Percentiles rank a stretch among this genome's conserved stretches.
Conservation (phyloP, 768 basidiomycete genomes). For the Termitomyces sp. region DNA sequence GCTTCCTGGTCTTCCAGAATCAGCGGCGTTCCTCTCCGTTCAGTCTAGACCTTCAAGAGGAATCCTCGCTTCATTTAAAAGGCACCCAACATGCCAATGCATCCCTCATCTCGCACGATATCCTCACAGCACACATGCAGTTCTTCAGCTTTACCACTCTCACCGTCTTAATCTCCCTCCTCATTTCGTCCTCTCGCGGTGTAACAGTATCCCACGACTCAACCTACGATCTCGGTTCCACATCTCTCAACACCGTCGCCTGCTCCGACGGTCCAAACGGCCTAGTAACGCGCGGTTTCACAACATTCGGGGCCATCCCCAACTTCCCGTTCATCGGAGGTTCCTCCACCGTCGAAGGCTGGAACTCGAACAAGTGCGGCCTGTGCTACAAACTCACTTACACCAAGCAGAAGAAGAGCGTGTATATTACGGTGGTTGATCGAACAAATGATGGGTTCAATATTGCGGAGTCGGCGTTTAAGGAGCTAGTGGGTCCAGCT, state of each 20-base stretch:
- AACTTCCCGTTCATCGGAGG: slow-evolving; percentile 54
- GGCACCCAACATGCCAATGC: too few relatives aligned
- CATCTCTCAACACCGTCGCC: slow-evolving; percentile 34
- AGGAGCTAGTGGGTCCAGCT: slow-evolving; percentile 21
- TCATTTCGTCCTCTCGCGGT: slow-evolving; percentile 6
- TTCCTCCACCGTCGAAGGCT: slow-evolving; percentile 37
- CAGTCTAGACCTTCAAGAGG: background rate
- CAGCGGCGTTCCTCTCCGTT: background rate
- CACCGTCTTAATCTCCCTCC: slow-evolving; percentile 20
- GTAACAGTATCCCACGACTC: slow-evolving; percentile 32
- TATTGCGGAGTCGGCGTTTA: slow-evolving; percentile 26
- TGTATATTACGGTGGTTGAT: slow-evolving; percentile 49
- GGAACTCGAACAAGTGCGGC: slow-evolving; percentile 47
- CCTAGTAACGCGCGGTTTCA: slow-evolving; percentile 34
- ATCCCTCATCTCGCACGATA: background rate
- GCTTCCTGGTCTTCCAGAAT: slow-evolving; percentile 1
- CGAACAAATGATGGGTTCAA: slow-evolving; percentile 21
- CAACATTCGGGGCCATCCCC: slow-evolving; percentile 44
- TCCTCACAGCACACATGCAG: slow-evolving; percentile 26
- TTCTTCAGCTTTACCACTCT: slow-evolving; percentile 22
- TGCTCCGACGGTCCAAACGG: slow-evolving; percentile 52
- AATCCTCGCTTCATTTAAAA: background rate
- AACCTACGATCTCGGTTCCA: slow-evolving; percentile 32
- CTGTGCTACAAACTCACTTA: slow-evolving; percentile 52
- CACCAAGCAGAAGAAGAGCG: slow-evolving; percentile 24